phyloP scores from a whole-genome alignment of 495 filamentous ascomycete species.

The Bathelium albidoporum region DNA sequence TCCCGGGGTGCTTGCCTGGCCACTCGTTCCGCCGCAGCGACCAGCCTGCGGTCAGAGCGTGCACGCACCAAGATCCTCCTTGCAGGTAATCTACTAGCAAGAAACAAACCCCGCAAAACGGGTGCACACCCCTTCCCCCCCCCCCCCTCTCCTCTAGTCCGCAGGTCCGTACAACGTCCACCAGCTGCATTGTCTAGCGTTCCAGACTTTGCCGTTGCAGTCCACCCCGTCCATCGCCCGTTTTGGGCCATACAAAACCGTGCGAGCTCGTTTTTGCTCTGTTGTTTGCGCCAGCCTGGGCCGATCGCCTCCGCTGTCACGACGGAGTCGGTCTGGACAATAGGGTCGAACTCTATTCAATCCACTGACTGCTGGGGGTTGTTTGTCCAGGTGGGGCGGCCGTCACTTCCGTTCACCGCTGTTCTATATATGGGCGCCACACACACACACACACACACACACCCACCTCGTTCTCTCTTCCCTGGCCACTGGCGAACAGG shows the following conservation, averaged over 20 bases:
- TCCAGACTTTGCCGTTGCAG: slow-evolving; percentile 4
- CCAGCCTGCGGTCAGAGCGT: neutral
- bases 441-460: too few species aligned
- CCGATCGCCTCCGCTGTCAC: neutral
- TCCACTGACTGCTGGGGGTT: too few species aligned
- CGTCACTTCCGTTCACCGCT: slow-evolving; percentile 2
- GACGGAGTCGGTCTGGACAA: neutral
- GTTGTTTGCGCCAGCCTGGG: neutral
- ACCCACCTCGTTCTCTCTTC: too few species aligned
- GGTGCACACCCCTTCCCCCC: neutral
- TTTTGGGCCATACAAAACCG: neutral
- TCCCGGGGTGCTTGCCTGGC: neutral
- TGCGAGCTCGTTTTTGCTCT: neutral
- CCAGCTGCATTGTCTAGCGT: slow-evolving; percentile 3
- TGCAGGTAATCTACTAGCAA: neutral
- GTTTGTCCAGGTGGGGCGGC: neutral
- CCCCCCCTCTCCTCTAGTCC: neutral
- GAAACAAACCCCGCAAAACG: slow-evolving; percentile 1
- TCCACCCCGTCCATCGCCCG: neutral
- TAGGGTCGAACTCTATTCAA: neutral
- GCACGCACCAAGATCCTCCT: slow-evolving; percentile 4
- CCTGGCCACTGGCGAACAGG: too few species aligned
- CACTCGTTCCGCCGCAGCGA: neutral
- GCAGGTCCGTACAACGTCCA: neutral
- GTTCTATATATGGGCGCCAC: slow-evolving; percentile 6